Percentiles rank a stretch among this genome's conserved stretches.
Conservation (phyloP, 805 yeast species). For the Metschnikowia kunwiensis region DNA sequence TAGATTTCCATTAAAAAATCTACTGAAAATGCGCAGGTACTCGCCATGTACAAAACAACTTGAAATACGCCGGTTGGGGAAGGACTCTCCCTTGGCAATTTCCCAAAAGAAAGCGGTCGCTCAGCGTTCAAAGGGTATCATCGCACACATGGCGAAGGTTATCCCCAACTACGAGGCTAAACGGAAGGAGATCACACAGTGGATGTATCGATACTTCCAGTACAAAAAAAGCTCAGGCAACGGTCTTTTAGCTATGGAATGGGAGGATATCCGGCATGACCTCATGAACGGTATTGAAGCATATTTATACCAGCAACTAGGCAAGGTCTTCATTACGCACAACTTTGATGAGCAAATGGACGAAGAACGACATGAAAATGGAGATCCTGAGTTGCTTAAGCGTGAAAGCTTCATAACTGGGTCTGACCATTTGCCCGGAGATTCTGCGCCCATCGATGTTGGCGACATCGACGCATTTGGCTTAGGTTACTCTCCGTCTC, state of each 20-base stretch:
- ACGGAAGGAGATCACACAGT: slow-evolving; percentile 25
- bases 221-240: slow-evolving; percentile 34
- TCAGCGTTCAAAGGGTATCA: slow-evolving; percentile 24
- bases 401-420: slow-evolving; percentile 11
- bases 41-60: slow-evolving; percentile 3
- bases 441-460: slow-evolving; percentile 16
- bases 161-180: slow-evolving; percentile 28
- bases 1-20: slow-evolving; percentile 25
- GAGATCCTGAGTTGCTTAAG: slow-evolving; percentile 12
- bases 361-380: slow-evolving; percentile 14
- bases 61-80: slow-evolving; percentile 11
- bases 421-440: slow-evolving; percentile 14
- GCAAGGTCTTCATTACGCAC: slow-evolving; percentile 20
- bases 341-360: slow-evolving; percentile 12
- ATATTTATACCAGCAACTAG: slow-evolving; percentile 34
- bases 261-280: slow-evolving; percentile 43
- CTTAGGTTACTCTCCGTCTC: slow-evolving; percentile 28
- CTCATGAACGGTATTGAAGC: slow-evolving; percentile 35
- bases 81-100: slow-evolving; percentile 21
- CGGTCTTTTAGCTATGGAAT: slow-evolving; percentile 39
- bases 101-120: slow-evolving; percentile 20
- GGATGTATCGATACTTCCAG: slow-evolving; percentile 35
- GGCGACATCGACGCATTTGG: slow-evolving; percentile 19
- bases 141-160: slow-evolving; percentile 29
- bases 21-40: slow-evolving; percentile 11